Evolutionary conservation across 805 yeast genomes (phyloP).

Genomic region (Scheffersomyces lignosus): DNA sequence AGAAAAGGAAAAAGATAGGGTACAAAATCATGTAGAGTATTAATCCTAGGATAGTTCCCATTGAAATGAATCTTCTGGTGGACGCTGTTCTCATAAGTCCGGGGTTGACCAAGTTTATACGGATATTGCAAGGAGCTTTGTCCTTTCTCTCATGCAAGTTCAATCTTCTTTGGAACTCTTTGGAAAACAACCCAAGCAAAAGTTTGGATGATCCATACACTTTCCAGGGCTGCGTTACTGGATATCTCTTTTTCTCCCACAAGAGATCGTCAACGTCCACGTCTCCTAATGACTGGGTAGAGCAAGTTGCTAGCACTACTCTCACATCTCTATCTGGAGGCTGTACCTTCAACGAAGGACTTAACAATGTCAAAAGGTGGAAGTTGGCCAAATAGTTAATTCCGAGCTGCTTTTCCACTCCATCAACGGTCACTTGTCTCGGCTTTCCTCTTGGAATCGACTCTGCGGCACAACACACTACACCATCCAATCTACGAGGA

Average conservation of each 20-base stretch:
- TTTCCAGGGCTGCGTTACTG: slow-evolving; percentile 63
- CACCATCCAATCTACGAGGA: slow-evolving; percentile 87
- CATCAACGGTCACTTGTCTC: slow-evolving; percentile 74
- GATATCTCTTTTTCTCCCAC: slow-evolving; percentile 61
- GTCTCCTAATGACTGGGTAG: slow-evolving; percentile 71
- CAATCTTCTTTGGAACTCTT: slow-evolving; percentile 71
- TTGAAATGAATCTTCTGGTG: slow-evolving; percentile 71
- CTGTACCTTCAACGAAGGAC: slow-evolving; percentile 85
- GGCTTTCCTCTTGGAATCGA: slow-evolving; percentile 65
- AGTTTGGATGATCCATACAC: slow-evolving; percentile 83
- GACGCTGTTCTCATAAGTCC: slow-evolving; percentile 90
- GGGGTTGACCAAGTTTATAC: slow-evolving; percentile 80
- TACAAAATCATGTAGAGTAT: slow-evolving; percentile 61
- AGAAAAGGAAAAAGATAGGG: slow-evolving; percentile 81
- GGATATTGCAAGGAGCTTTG: slow-evolving; percentile 66
- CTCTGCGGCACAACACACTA: slow-evolving; percentile 85
- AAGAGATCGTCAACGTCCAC: slow-evolving; percentile 64
- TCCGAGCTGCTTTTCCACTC: slow-evolving; percentile 83
- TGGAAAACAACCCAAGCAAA: slow-evolving; percentile 70
- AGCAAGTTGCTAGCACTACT: slow-evolving; percentile 74
- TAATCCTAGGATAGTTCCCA: slow-evolving; percentile 70
- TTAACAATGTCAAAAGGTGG: slow-evolving; percentile 74
- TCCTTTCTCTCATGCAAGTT: slow-evolving; percentile 64
- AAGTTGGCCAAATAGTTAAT: slow-evolving; percentile 78
- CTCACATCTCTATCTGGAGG: slow-evolving; percentile 95